Conservation (phyloP, 169 alveolate species). For the Ichthyophthirius multifiliis region DNA sequence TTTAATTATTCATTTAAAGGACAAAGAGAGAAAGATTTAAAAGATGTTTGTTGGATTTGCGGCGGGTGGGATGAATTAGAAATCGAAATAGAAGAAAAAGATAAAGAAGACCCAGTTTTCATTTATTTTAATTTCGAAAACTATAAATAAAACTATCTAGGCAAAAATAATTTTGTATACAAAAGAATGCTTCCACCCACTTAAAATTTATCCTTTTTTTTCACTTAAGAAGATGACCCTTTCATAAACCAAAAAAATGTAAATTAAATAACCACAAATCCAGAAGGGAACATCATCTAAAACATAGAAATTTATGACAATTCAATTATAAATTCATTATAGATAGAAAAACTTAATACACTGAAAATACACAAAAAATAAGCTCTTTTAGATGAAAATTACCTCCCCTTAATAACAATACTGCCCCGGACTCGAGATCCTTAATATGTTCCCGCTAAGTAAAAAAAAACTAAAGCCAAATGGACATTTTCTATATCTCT, state of each 20-base stretch:
- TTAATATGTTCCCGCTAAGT: not conserved
- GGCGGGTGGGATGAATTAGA: slow-evolving; percentile 80
- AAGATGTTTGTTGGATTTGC: slow-evolving; percentile 75
- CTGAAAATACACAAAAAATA: not conserved
- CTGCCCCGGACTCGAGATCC: slow-evolving; percentile 42
- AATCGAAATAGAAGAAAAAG: slow-evolving; percentile 1
- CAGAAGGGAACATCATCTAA: not conserved
- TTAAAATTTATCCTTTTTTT: not conserved
- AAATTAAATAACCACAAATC: slow-evolving; percentile 13
- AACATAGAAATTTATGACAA: not conserved
- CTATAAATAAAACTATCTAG: not conserved
- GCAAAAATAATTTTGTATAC: not conserved
- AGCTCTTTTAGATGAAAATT: not conserved
- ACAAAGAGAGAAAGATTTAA: not conserved
- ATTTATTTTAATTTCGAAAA: slow-evolving; percentile 24
- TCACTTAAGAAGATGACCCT: no score
- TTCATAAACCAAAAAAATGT: not conserved
- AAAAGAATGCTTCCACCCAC: not conserved
- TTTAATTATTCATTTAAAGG: no score
- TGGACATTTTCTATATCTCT: not conserved
- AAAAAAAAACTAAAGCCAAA: not conserved
- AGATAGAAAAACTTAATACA: not conserved
- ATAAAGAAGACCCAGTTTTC: not conserved
- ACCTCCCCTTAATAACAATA: slow-evolving; percentile 42
- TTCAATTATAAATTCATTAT: no score